A percentile compares a stretch with the other conserved stretches of the same genome.
phyloP scores from a whole-genome alignment of 805 yeast genomes.

The Pichia pseudocactophila region DNA sequence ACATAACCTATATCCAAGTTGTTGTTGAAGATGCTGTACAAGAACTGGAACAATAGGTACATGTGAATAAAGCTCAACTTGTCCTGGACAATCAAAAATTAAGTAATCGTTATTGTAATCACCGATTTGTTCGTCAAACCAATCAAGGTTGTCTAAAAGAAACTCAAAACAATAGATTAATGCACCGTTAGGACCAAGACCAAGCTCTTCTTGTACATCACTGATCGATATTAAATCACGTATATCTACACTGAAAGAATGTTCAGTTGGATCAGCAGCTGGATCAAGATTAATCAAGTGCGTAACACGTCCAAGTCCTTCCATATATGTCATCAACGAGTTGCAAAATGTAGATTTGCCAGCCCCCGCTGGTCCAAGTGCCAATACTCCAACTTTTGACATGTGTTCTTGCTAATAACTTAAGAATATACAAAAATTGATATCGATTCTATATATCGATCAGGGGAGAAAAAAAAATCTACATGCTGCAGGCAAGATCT shows the following conservation, averaged over 20 bases:
- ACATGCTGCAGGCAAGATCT: too few relatives aligned
- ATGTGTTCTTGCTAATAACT: conserved; percentile 29
- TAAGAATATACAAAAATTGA: too few relatives aligned
- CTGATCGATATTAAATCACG: conserved; percentile 82
- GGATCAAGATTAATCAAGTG: conserved; percentile 95
- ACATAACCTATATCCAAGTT: conserved; percentile 78
- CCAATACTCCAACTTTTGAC: conserved; percentile 93
- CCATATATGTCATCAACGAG: conserved; percentile 78
- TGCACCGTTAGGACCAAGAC: conserved; percentile 93
- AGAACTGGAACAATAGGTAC: conserved; percentile 87
- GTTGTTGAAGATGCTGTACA: conserved; percentile 73
- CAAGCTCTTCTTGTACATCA: conserved; percentile 93
- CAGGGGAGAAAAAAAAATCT: too few relatives aligned
- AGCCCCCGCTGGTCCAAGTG: conserved; percentile 96
- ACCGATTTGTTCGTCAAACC: conserved; percentile 97
- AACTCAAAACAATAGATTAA: conserved; percentile 90
- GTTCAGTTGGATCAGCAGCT: conserved; percentile 90
- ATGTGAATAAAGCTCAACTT: conserved; percentile 90
- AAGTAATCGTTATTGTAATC: conserved; percentile 91
- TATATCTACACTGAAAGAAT: conserved; percentile 86
- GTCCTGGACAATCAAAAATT: conserved; percentile 96
- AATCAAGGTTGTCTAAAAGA: conserved; percentile 78
- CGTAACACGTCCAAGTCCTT: conserved; percentile 82
- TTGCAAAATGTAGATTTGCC: conserved; percentile 94
- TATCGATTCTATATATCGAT: too few relatives aligned